Conservation (phyloP, 176 grass and related monocot genomes). For the Luzula sylvatica region DNA sequence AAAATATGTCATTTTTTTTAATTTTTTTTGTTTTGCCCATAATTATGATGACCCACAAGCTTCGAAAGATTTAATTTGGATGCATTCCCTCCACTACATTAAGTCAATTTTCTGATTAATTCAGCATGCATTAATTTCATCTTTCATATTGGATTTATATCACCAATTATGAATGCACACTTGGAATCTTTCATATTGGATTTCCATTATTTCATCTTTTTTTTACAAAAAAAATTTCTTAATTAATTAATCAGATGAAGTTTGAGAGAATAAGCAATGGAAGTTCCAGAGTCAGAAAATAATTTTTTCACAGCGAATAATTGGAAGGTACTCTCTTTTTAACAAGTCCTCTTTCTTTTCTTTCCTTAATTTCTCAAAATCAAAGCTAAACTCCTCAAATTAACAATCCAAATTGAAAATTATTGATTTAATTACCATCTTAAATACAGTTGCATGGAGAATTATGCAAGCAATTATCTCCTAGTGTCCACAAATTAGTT, state of each 20-base stretch:
- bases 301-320: conserved; percentile 32
- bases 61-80: no score
- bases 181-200: neutral
- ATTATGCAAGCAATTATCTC: conserved; percentile 57
- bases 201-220: no score
- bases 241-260: conserved; percentile 35
- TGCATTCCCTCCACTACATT: no score
- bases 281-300: conserved; percentile 37
- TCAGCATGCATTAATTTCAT: no score
- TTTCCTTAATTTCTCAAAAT: conserved; percentile 3
- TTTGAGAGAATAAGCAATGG: conserved; percentile 40
- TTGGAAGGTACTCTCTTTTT: conserved; percentile 52
- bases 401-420: no score
- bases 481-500: conserved; percentile 42
- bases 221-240: neutral
- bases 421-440: no score
- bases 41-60: no score
- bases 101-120: no score
- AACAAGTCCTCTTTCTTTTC: neutral
- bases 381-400: conserved; percentile 18
- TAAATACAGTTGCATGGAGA: conserved; percentile 63
- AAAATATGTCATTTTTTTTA: neutral
- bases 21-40: neutral
- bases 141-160: neutral
- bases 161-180: neutral